Conservation (phyloP, 768 basidiomycete genomes). For the Lactifluus volemus region DNA sequence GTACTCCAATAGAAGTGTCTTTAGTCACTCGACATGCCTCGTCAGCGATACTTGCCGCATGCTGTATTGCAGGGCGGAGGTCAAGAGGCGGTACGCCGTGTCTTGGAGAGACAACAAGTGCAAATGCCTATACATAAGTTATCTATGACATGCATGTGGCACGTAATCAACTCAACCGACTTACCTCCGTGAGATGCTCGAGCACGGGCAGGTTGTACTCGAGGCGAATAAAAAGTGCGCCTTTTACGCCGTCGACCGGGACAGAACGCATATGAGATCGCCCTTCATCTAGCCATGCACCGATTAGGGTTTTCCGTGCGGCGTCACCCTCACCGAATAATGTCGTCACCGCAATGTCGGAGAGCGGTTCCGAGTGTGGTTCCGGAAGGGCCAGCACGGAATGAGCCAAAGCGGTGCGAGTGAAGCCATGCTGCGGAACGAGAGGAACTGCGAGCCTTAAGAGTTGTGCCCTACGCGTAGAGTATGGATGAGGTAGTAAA, state of each 20-base stretch:
- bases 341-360: constrained; percentile 60
- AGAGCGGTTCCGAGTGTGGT: constrained; percentile 49
- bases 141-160: background rate
- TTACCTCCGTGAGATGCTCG: constrained; percentile 56
- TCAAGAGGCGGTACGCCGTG: constrained; percentile 45
- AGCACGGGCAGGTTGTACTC: constrained; percentile 62
- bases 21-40: constrained; percentile 55
- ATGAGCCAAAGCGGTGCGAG: constrained; percentile 56
- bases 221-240: constrained; percentile 49
- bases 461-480: constrained; percentile 27
- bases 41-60: constrained; percentile 55
- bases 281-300: constrained; percentile 70
- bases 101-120: constrained; percentile 50
- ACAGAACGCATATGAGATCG: constrained; percentile 38
- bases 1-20: constrained; percentile 50
- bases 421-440: constrained; percentile 61
- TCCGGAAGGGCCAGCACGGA: constrained; percentile 50
- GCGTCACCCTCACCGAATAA: constrained; percentile 65
- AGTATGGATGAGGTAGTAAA: background rate
- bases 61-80: constrained; percentile 49
- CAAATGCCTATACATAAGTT: constrained; percentile 49
- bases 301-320: constrained; percentile 53
- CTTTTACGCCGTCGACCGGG: constrained; percentile 31
- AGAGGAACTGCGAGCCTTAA: constrained; percentile 57
- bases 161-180: constrained; percentile 15